phyloP scores from a whole-genome alignment of 441 rosid species.

The Hura crepitans region DNA sequence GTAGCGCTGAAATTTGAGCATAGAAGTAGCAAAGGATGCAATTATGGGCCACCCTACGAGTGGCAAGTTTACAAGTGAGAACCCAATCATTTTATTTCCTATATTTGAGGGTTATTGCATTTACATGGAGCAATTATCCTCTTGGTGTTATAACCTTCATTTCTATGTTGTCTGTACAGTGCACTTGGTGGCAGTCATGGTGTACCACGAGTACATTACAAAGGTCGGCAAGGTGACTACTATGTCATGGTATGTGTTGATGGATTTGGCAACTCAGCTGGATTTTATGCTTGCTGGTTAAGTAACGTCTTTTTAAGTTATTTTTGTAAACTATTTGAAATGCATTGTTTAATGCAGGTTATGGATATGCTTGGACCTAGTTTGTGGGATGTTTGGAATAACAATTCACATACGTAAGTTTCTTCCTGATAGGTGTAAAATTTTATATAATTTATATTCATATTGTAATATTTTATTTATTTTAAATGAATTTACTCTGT shows the following conservation, averaged over 20 bases:
- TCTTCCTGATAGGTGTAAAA: background rate
- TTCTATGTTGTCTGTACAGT: slow-evolving; percentile 37
- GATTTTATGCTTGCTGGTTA: background rate
- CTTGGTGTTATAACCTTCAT: background rate
- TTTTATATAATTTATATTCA: background rate
- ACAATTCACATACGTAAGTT: slow-evolving; percentile 65
- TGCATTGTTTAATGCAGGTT: slow-evolving; percentile 44
- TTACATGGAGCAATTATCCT: background rate
- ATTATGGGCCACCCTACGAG: slow-evolving; percentile 85
- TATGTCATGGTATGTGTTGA: slow-evolving; percentile 70
- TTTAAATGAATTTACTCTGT: slow-evolving; percentile 2
- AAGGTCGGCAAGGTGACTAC: slow-evolving; percentile 90
- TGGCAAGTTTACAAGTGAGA: slow-evolving; percentile 96
- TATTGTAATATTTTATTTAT: background rate
- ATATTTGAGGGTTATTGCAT: background rate
- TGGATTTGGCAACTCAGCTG: slow-evolving; percentile 1
- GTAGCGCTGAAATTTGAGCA: slow-evolving; percentile 94
- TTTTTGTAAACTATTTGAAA: background rate
- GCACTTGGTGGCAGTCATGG: slow-evolving; percentile 95
- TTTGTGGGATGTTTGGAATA: slow-evolving; percentile 97
- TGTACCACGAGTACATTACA: slow-evolving; percentile 82
- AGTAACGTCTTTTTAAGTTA: background rate
- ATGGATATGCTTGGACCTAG: slow-evolving; percentile 96
- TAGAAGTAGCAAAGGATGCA: slow-evolving; percentile 89
- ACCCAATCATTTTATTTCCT: slow-evolving; percentile 8